Evolutionary conservation across 306 rosid species (phyloP), one percentile per base, ranked within the genome.

Genomic region (Sesbania bispinosa): DNA sequence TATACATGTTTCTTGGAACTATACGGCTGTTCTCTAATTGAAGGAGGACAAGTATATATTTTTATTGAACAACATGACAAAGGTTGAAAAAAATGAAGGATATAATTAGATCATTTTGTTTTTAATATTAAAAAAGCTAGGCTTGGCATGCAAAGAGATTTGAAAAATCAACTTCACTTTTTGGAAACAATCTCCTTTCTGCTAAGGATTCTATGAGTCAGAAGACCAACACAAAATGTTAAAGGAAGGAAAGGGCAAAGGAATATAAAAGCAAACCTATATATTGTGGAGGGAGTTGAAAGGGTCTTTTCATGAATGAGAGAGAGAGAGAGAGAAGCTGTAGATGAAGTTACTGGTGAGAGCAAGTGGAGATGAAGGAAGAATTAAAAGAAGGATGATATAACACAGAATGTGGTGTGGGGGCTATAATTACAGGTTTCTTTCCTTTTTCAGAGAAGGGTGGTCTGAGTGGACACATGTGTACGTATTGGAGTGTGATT

Each of bases 381-480:
- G n/a, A n/a, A n/a, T n/a, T n/a, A 67, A 21, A 30, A 55, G 53
- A 55, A 18, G 41, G 54, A 51, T 62, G 64, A 32, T n/a, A 4
- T 21, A 35, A 21, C n/a, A 35, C 8, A 53, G 15, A 48, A 48
- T 41, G 54, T 33, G 19, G 51, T 45, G 47, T 47, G 73, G 64
- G 29, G 10, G 59, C 2, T 30, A 70, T 64, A 70, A 79, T 79
- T 78, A 57, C 62, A 69, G 18, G 23, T 14, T 64, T 55, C 13
- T 64, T 10, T 50, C 72, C 66, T 41, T 82, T 69, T 69, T 50
- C 67, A 48, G 78, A 47, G 77, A 74, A 43, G 71, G 78, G 78
- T 62, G 74, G 75, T 47, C 35, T 74, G 36, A 83, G 84, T 83
- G 87, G 87, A 79, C 82, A 79, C 87, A 79, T 71, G 82, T 74